Evolutionary conservation across 176 grass and related monocot genomes (phyloP).

Genomic region (Tuctoria greenei): DNA sequence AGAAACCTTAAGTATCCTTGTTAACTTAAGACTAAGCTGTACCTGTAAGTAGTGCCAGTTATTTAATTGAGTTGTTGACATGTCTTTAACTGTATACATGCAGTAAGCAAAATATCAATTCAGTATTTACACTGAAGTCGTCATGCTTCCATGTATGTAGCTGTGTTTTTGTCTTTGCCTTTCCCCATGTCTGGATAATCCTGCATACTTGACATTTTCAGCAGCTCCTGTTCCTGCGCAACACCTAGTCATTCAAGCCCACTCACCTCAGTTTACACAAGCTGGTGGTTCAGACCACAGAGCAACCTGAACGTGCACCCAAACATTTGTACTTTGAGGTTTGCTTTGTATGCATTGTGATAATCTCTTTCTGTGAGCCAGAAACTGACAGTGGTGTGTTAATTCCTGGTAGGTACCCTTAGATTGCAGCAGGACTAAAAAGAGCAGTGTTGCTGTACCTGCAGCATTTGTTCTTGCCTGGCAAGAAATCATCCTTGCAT

Average conservation of each 20-base stretch:
- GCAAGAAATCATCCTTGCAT: slow-evolving; percentile 83
- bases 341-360: slow-evolving; percentile 9
- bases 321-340: slow-evolving; percentile 64
- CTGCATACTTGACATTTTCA: slow-evolving; percentile 36
- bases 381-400: slow-evolving; percentile 20
- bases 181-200: slow-evolving; percentile 24
- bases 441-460: slow-evolving; percentile 61
- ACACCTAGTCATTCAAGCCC: slow-evolving; percentile 61
- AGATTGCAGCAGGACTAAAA: slow-evolving; percentile 88
- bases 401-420: slow-evolving; percentile 63
- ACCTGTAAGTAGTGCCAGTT: neutral
- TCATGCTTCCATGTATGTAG: neutral
- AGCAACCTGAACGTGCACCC: slow-evolving; percentile 63
- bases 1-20: neutral
- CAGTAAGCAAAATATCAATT: slow-evolving; percentile 20
- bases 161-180: neutral
- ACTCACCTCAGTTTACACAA: slow-evolving; percentile 74
- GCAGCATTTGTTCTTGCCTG: slow-evolving; percentile 68
- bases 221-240: slow-evolving; percentile 56
- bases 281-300: slow-evolving; percentile 77
- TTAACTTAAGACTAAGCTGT: neutral
- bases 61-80: neutral
- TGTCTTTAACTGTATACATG: neutral
- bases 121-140: neutral
- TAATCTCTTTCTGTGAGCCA: slow-evolving; percentile 5